Base-by-base conservation (phyloP, 129 eudicot genomes). In the Centrapalus pauciflorus region DNA sequence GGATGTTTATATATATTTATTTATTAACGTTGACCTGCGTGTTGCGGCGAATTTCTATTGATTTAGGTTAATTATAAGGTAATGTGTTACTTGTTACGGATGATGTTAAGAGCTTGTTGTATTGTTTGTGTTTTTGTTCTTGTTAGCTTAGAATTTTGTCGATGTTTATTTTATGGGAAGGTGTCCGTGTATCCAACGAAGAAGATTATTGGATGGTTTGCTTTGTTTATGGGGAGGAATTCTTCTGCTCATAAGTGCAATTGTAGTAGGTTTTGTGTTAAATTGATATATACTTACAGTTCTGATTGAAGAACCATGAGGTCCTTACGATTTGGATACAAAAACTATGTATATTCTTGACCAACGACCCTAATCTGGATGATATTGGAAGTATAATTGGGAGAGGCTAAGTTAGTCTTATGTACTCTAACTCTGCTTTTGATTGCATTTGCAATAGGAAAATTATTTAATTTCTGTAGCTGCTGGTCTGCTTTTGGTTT, bases 11-110 rank as follows among this genome's bases (percentile, higher is more conserved):
- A 1, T 7, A 32, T 48, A 9, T 4, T 40, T 13, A 0, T n/a
- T 12, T 60, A 50, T 19, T 8, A 16, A 21, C 77, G 77, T 72
- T 61, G 77, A 62, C 77, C 77, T 51, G 37, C 28, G 24, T 11
- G 3, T 46, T 30, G 26, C 41, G 35, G 41, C 9, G 27, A 21
- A 43, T n/a, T 66, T 45, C 26, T 40, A 5, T 48, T 16, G 2
- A 50, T 11, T 33, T 0, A 17, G 6, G 58, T 28, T 48, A 28
- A 19, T 13, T 54, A 8, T 28, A 4, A 16, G 67, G 43, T 40
- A 30, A 41, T 35, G 32, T 4, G 49, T 26, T n/a, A 23, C 16
- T 70, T 58, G 24, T 40, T 57, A 19, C 8, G 20, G 28, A 0
- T 26, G 38, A 26, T 46, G 19, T 58, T 5, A n/a, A 3, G 1